These are phyloP conservation scores for Hanseniaspora hatyaiensis DNA, from an alignment of 805 yeast species.

Conservation along the genomic window DNA sequence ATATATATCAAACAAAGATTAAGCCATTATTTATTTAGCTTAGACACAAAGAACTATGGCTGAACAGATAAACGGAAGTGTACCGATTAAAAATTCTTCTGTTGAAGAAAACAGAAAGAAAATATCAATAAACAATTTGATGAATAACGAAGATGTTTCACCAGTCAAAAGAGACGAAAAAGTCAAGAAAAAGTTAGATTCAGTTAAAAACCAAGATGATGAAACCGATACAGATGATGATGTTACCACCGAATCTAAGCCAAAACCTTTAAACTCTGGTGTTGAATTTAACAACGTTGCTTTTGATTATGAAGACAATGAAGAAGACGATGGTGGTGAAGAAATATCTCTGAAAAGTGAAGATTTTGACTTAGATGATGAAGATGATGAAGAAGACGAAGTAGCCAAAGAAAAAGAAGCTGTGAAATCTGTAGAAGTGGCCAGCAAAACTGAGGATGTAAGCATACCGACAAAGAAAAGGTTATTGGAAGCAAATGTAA, in stretches of 20 bases:
- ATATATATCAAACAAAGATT: too few species aligned
- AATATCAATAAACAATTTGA: conserved; percentile 29
- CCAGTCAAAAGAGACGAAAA: conserved; percentile 20
- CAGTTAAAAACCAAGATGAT: conserved; percentile 18
- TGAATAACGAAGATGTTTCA: conserved; percentile 29
- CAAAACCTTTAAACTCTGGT: conserved; percentile 26
- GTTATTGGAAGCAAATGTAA: neutral
- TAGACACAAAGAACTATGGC: neutral
- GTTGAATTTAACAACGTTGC: conserved; percentile 24
- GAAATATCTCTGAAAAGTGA: conserved; percentile 9
- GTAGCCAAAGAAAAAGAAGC: conserved; percentile 2
- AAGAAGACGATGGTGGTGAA: conserved; percentile 22
- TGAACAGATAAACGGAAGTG: neutral
- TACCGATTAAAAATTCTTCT: neutral
- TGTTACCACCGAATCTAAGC: conserved; percentile 22
- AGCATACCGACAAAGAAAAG: conserved; percentile 2
- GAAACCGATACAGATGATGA: conserved; percentile 31
- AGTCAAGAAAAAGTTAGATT: neutral
- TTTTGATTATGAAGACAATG: conserved; percentile 27
- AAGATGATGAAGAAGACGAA: conserved; percentile 7
- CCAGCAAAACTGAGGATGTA: conserved; percentile 1
- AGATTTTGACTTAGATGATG: conserved; percentile 7
- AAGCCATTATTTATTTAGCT: too few species aligned
- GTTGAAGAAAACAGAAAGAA: conserved; percentile 10
- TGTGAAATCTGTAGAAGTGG: neutral